These are phyloP conservation scores for Triangularia setosa DNA, from an alignment of 2,329 filamentous ascomycete genomes.

Conservation along the genomic window DNA sequence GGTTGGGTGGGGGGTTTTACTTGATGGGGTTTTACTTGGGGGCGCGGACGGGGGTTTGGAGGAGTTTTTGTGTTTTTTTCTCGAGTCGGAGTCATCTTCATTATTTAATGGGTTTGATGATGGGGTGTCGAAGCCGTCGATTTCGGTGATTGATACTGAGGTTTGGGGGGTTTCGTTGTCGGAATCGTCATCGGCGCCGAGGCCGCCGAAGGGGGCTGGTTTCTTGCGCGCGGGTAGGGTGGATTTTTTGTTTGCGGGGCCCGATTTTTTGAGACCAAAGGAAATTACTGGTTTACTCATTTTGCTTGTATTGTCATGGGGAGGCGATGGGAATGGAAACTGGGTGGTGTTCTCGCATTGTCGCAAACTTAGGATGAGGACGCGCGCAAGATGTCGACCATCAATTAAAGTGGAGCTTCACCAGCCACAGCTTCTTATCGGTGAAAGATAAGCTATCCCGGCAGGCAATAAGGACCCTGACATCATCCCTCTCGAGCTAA, in stretches of 20 bases:
- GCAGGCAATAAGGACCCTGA: neutral
- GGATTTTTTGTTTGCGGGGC: constrained; percentile 41
- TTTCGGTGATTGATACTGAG: constrained; percentile 57
- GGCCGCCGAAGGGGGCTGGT: constrained; percentile 53
- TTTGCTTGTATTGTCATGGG: neutral
- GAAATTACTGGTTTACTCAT: constrained; percentile 49
- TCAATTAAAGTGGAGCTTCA: neutral
- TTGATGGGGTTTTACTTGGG: constrained; percentile 32
- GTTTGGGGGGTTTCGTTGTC: constrained; percentile 42
- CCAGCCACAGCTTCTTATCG: neutral
- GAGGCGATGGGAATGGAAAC: neutral
- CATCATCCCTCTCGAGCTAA: neutral
- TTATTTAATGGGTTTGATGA: constrained; percentile 22
- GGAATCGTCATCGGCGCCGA: constrained; percentile 48
- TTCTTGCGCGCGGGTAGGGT: constrained; percentile 46
- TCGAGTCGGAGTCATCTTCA: constrained; percentile 2
- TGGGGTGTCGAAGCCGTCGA: constrained; percentile 46
- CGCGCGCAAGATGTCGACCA: neutral
- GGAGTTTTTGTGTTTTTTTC: constrained; percentile 29
- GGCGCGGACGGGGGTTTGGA: constrained; percentile 19
- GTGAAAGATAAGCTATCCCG: neutral
- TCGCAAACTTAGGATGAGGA: neutral
- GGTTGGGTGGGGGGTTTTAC: constrained; percentile 18
- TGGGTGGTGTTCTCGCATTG: neutral
- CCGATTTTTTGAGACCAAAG: constrained; percentile 59